A percentile compares a stretch with the other conserved stretches of the same genome.
These are phyloP conservation scores for Sanghuangporus sanghuang DNA, from an alignment of 1,284 basidiomycete species.

Conservation along the genomic window DNA sequence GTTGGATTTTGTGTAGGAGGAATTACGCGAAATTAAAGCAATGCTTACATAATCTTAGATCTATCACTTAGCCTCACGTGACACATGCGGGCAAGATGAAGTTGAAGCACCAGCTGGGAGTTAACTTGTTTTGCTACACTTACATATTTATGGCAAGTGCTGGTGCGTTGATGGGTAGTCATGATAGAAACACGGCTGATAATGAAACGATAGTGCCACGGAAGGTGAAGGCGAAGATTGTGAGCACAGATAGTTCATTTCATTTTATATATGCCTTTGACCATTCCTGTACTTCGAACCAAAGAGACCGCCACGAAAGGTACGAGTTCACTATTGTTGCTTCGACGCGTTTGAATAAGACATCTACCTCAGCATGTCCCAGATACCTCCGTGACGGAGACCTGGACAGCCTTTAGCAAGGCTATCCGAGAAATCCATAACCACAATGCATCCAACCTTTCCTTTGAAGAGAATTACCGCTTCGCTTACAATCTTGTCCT, in stretches of 20 bases:
- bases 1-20: background rate
- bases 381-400: constrained; percentile 64
- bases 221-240: constrained; percentile 36
- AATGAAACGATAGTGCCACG: constrained; percentile 20
- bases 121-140: background rate
- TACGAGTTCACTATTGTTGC: constrained; percentile 23
- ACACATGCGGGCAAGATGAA: background rate
- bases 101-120: background rate
- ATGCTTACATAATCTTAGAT: background rate
- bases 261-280: background rate
- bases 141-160: background rate
- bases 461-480: constrained; percentile 95
- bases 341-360: background rate
- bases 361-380: constrained; percentile 51
- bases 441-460: constrained; percentile 88
- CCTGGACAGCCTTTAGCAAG: constrained; percentile 68
- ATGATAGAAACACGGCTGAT: background rate
- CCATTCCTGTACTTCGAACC: background rate
- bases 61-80: background rate
- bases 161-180: background rate
- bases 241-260: constrained; percentile 26
- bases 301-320: constrained; percentile 54
- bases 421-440: constrained; percentile 96
- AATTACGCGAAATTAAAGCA: background rate
- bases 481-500: constrained; percentile 94